These are phyloP conservation scores for Monoraphidium neglectum DNA, from an alignment of 139 green algal genomes.

Conservation along the genomic window DNA sequence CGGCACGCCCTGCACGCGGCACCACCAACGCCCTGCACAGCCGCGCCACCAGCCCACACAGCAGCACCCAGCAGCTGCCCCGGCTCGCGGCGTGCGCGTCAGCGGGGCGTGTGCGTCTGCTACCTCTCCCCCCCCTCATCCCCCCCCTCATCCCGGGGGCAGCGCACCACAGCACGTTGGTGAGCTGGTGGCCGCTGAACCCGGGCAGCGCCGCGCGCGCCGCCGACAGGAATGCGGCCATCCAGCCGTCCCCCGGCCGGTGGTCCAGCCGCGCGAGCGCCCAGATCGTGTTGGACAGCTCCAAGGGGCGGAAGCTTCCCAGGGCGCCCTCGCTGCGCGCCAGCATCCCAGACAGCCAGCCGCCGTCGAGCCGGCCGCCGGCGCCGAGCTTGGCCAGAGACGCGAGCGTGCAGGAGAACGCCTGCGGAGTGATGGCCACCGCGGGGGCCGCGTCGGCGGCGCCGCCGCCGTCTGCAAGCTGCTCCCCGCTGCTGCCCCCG, in stretches of 20 bases:
- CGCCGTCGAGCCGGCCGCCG: background rate
- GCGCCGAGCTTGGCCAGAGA: background rate
- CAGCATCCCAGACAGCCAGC: background rate
- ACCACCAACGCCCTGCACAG: too few species aligned
- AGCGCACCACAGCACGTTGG: constrained; percentile 11
- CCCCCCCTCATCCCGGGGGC: too few species aligned
- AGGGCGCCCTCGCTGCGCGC: background rate
- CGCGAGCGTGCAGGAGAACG: constrained; percentile 11
- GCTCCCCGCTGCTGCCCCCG: too few species aligned
- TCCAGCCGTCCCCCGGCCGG: constrained; percentile 3
- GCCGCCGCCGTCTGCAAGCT: too few species aligned
- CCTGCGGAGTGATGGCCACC: background rate
- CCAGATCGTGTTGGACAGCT: constrained; percentile 18
- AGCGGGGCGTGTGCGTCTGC: too few species aligned
- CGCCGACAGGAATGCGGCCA: background rate
- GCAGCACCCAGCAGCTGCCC: too few species aligned
- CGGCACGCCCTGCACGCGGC: too few species aligned
- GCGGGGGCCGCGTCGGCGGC: too few species aligned
- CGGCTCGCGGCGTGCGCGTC: too few species aligned
- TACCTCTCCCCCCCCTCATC: too few species aligned
- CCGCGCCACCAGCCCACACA: too few species aligned
- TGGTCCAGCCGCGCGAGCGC: constrained; percentile 11
- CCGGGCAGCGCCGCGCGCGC: background rate
- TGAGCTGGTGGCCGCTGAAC: constrained; percentile 13
- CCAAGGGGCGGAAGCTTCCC: background rate